Evolutionary conservation across 2,329 filamentous ascomycete genomes (phyloP), one percentile per base, ranked within the genome.

Genomic region (Nigrospora osmanthi): DNA sequence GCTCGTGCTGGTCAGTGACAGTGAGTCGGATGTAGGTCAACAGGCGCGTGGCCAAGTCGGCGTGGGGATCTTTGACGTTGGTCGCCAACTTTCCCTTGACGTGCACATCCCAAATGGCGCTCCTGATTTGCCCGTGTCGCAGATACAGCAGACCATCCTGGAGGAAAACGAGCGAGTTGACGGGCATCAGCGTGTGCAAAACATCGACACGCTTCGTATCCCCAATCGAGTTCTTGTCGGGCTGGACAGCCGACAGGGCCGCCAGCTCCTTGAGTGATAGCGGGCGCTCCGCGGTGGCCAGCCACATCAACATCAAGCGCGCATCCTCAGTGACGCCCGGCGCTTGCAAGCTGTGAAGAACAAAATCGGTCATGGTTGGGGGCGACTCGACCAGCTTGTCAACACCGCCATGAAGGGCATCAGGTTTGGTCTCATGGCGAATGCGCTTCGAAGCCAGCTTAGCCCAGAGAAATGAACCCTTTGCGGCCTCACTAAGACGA

Each of bases 391-490:
- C 36, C 0, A 67, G 16, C 4, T 39, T 46, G 10, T 64, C 61
- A 1, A 65, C 50, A 1, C 55, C 51, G 48, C 61, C 62, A 17
- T 41, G 39, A 7, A 65, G 44, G 9, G 35, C 51, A 13, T 64
- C 56, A 0, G 51, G 40, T 2, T 45, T 48, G 15, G 50, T 45
- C 46, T 64, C 63, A n/a, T 50, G 47, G 16, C 57, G 54, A 28
- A 60, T 48, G 14, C 51, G 52, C 49, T 62, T 63, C 2, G 59
- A 44, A 10, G 56, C 58, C 7, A 67, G 54, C 48, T 65, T 68
- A 4, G 62, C 65, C 59, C 62, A 65, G 0, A 67, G 56, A 46
- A 68, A 66, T 6, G 64, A 67, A 10, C 63, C 60, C 11, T 58
- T 53, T 6, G 65, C 55, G 11, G 58, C 60, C 30, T 63, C 54